Base-by-base conservation (phyloP, 2,329 filamentous ascomycete genomes). In the Fusarium algeriense region DNA sequence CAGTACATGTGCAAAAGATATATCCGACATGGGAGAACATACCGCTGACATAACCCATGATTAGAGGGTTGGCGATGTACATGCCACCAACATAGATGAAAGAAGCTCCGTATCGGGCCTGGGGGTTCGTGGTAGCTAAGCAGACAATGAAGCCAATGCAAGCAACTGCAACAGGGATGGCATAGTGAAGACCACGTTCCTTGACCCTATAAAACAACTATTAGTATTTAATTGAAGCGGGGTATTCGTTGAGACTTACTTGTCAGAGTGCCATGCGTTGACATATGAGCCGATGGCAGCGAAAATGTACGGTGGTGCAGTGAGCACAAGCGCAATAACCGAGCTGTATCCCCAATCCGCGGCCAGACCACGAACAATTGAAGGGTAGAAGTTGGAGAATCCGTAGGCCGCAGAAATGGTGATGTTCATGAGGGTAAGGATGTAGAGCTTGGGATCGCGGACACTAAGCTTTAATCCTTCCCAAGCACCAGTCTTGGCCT, bases 311-410 rank as follows among this genome's bases (percentile, higher is more conserved):
- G 62, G 62, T 0, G 62, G 62, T 2, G 62, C 62, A 5, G 62
- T 65, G 3, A 65, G 62, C 5, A 65, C 62, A 3, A 65, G 60
- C 0, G 62, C 62, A 2, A 65, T 65, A 15, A 65, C 62, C 1
- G 62, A 38, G 12, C 62, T 56, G 11, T 65, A 65, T 3, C 62
- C 62, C 62, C 62, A 65, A 19, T 65, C 50, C 3, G 60, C 60
- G 0, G 62, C 62, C 2, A 65, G 20, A 3, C 62, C 62, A 10
- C 62, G 50, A 7, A 65, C 62, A 1, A 65, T 65, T 0, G 60
- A 65, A 11, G 62, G 62, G 11, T 65, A 65, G 26, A 65, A 65
- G 43, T 65, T 65, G 20, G 62, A 65, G 44, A 65, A 65, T 3
- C 62, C 62, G 3, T 65, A 65, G 0, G 62, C 62, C n/a, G 62